Base-by-base conservation (phyloP, 2,329 filamentous ascomycete species). In the Stachybotrys elegans region DNA sequence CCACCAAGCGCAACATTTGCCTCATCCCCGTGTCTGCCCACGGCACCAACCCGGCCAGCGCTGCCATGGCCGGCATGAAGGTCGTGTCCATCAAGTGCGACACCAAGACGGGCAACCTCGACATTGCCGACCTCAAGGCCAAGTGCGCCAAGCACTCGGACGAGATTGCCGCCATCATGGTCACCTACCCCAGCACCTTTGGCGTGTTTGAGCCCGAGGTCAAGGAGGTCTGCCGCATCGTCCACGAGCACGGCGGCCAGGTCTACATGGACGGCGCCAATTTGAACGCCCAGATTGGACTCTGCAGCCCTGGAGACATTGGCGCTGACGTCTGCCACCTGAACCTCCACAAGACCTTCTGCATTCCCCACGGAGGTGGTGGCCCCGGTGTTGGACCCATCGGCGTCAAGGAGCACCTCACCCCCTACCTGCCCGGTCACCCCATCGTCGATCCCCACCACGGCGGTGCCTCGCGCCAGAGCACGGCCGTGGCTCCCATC, bases 221-320 rank as follows among this genome's bases (percentile, higher is more conserved):
- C 63, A 93, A 90, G 71, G 80, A 86, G 60, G 90, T 84, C 14
- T 95, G 90, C 66, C 73, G 89, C 44, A 72, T 94, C 22, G 89
- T 97, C 16, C 92, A 97, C 69, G 68, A 86, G 51, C 73, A 94
- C 60, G 92, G 92, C 42, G 92, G 92, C 9, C 88, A 94, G 61
- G 92, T 97, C 14, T 97, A 96, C 73, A 96, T 97, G 92, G 92
- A 97, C 62, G 92, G 92, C 39, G 92, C 92, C 52, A 97, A 97
- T 72, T 93, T 96, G 89, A 97, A 96, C 61, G 92, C 92, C 16
- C 92, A 97, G 67, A 96, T 97, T 51, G 92, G 92, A 12, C 78
- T 97, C 11, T 95, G 89, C 72, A 95, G 89, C 1, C 92, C 92
- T 2, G 92, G 92, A 31, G 90, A 94, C 64, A 95, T 97, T 53